Conservation (phyloP, 1,139 yeast species). For the Suhomyces atakaporum region DNA sequence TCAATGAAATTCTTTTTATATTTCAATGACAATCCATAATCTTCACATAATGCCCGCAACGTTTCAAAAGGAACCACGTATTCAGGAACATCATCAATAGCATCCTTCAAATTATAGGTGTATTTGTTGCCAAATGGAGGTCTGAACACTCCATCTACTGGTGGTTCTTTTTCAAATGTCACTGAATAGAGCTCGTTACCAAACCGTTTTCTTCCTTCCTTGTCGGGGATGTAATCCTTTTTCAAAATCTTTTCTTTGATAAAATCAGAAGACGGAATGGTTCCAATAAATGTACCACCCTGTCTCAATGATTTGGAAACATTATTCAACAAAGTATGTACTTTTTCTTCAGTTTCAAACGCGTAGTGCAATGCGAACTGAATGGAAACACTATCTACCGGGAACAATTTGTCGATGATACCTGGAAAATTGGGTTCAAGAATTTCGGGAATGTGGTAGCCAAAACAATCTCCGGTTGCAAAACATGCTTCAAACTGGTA, state of each 20-base stretch:
- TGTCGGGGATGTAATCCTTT: slow-evolving; percentile 33
- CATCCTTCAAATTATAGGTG: slow-evolving; percentile 81
- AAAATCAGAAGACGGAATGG: slow-evolving; percentile 90
- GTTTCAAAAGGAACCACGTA: slow-evolving; percentile 96
- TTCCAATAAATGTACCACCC: slow-evolving; percentile 90
- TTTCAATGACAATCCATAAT: slow-evolving; percentile 72
- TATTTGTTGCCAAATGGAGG: slow-evolving; percentile 85
- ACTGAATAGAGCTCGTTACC: slow-evolving; percentile 85
- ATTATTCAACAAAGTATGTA: slow-evolving; percentile 69
- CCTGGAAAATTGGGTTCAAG: slow-evolving; percentile 61
- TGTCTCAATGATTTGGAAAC: slow-evolving; percentile 71
- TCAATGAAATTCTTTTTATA: slow-evolving; percentile 79
- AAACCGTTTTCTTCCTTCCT: slow-evolving; percentile 63
- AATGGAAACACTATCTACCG: slow-evolving; percentile 84
- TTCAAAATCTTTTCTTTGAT: slow-evolving; percentile 64
- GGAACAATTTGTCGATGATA: slow-evolving; percentile 63
- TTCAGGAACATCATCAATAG: slow-evolving; percentile 95
- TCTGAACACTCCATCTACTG: slow-evolving; percentile 67
- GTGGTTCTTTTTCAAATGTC: slow-evolving; percentile 74
- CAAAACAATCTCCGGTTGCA: slow-evolving; percentile 92
- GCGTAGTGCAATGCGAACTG: slow-evolving; percentile 96
- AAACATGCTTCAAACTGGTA: slow-evolving; percentile 71
- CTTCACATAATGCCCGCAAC: slow-evolving; percentile 78
- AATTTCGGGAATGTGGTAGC: slow-evolving; percentile 66
- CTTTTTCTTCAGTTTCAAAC: slow-evolving; percentile 81